Evolutionary conservation across 306 rosid genomes (phyloP).

Genomic region (Ormosia emarginata): DNA sequence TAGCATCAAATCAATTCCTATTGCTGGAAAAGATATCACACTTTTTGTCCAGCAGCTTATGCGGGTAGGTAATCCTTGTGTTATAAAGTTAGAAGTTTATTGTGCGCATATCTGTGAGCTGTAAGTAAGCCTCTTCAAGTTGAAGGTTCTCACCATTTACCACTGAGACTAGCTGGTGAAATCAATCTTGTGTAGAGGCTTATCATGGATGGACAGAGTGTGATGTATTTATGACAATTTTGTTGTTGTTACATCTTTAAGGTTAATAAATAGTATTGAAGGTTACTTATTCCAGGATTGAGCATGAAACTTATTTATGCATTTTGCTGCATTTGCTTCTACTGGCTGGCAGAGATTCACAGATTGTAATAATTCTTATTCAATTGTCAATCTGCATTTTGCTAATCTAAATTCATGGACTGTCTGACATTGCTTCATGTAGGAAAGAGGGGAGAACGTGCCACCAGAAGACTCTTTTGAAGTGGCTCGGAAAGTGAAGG

Average conservation of each 20-base stretch:
- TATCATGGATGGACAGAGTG: background rate
- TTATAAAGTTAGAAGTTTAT: background rate
- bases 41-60: conserved; percentile 95
- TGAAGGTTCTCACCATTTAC: conserved; percentile 1
- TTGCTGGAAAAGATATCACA: conserved; percentile 91
- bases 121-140: background rate
- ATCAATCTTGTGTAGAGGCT: background rate
- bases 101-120: background rate
- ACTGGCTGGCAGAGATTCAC: background rate
- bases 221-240: background rate
- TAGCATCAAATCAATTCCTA: conserved; percentile 92
- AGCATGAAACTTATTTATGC: background rate
- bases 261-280: background rate
- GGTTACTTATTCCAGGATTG: background rate
- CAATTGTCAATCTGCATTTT: conserved; percentile 8
- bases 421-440: conserved; percentile 13
- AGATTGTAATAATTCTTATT: conserved; percentile 6
- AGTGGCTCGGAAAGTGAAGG: conserved; percentile 97
- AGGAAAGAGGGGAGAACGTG: conserved; percentile 99
- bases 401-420: conserved; percentile 24
- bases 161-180: background rate
- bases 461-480: conserved; percentile 98
- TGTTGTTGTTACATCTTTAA: background rate
- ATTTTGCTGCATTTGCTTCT: background rate
- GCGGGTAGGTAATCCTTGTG: conserved; percentile 61